phyloP scores from a whole-genome alignment of 371 early-diverging fungal genomes.

The Rhizopus delemar region DNA sequence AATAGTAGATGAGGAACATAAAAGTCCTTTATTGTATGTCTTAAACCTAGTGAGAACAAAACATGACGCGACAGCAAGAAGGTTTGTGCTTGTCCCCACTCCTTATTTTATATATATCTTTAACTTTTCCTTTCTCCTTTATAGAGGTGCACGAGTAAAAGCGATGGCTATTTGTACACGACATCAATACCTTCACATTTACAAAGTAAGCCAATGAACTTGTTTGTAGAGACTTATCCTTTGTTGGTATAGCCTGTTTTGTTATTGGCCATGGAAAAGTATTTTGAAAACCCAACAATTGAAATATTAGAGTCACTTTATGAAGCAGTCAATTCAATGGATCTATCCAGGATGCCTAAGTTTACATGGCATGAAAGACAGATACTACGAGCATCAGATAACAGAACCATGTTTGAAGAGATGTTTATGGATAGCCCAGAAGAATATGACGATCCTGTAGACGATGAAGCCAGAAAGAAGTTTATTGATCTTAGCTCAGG shows the following conservation, averaged over 20 bases:
- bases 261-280: conserved; percentile 87
- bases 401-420: conserved; percentile 84
- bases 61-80: conserved; percentile 80
- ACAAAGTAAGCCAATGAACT: conserved; percentile 65
- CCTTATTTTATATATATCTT: not conserved
- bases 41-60: conserved; percentile 89
- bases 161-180: conserved; percentile 93
- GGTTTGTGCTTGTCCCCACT: conserved; percentile 30
- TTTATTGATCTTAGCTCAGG: conserved; percentile 60
- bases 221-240: not conserved
- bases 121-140: no score
- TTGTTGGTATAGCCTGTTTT: conserved; percentile 69
- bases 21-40: conserved; percentile 78
- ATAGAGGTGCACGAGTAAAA: conserved; percentile 87
- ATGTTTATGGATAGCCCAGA: conserved; percentile 55
- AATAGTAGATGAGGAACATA: conserved; percentile 27
- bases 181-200: conserved; percentile 88
- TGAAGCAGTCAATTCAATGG: conserved; percentile 83
- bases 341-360: conserved; percentile 78
- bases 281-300: conserved; percentile 75
- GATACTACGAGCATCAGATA: conserved; percentile 78
- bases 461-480: conserved; percentile 39
- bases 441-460: not conserved
- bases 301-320: conserved; percentile 81
- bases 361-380: conserved; percentile 76